Base-by-base conservation (phyloP, 108 stramenopile genomes). In the Skeletonema grethae region DNA sequence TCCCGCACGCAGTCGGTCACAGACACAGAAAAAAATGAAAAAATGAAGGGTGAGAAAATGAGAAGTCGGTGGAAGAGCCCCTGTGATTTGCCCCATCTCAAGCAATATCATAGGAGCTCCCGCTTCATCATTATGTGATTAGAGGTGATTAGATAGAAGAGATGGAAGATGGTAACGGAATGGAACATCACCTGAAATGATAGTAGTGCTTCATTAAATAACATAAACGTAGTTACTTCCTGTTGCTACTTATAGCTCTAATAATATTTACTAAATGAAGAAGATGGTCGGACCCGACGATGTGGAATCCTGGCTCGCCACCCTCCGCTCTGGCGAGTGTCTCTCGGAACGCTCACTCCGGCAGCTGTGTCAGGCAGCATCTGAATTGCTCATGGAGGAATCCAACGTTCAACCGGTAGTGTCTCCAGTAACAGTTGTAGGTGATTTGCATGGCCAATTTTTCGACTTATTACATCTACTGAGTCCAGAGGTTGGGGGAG, bases 361-460 rank as follows among this genome's bases (percentile, higher is more conserved):
- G 29, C 69, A 76, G 2, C 71, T 84, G 12, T 84, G 83, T 48
- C 71, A 71, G 59, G 62, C 83, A 55, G 83, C 79, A 5, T 77
- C 83, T 7, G 83, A 84, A 39, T 65, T 85, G 1, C 64, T 93
- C 32, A 83, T 88, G 72, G 91, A 95, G 69, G 94, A 95, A 68
- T 89, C 87, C 43, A 95, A 95, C 67, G 95, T 96, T 0, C 90
- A 92, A 64, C 88, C 92, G 5, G 92, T 96, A 1, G 20, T 77
- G 0, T 80, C 84, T 29, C 95, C 95, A 0, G 95, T 96, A 15
- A 96, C 90, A 32, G 86, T 97, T 65, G 95, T 95, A 10, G 98
- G 97, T 7, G 98, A 98, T 73, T 77, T 98, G 35, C 98, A 98
- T 72, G 98, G 98, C 0, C 98, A 98, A 74, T 97, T 97, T 68